Evolutionary conservation across 768 basidiomycete genomes (phyloP).

Genomic region (Boletus barrowsii): DNA sequence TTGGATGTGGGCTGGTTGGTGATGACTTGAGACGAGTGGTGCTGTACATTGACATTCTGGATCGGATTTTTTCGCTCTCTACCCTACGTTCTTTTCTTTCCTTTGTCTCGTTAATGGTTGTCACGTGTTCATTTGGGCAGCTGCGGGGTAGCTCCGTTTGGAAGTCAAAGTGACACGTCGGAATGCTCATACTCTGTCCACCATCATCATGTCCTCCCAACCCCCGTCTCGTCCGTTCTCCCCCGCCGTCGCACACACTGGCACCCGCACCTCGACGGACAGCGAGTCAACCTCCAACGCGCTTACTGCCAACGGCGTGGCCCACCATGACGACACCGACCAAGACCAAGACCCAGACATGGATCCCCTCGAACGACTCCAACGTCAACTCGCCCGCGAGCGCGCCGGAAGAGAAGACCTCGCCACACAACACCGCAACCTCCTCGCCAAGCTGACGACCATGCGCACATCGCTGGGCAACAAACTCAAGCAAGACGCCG

Average conservation of each 20-base stretch:
- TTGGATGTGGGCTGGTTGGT: constrained; percentile 78
- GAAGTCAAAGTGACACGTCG: constrained; percentile 12
- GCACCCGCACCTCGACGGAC: constrained; percentile 36
- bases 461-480: constrained; percentile 94
- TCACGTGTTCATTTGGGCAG: constrained; percentile 9
- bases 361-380: constrained; percentile 58
- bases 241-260: constrained; percentile 18
- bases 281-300: constrained; percentile 39
- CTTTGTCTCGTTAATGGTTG: neutral
- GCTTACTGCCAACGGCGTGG: constrained; percentile 33
- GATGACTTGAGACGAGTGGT: constrained; percentile 9
- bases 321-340: constrained; percentile 35
- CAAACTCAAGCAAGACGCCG: constrained; percentile 95
- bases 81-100: neutral
- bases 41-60: neutral
- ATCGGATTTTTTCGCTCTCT: neutral
- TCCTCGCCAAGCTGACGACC: constrained; percentile 84
- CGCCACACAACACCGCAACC: constrained; percentile 77
- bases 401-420: constrained; percentile 87
- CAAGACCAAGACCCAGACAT: constrained; percentile 41
- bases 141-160: constrained; percentile 9
- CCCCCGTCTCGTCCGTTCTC: constrained; percentile 34
- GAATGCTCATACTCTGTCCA: neutral
- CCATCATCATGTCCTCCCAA: constrained; percentile 17
- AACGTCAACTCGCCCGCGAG: constrained; percentile 71